Base-by-base conservation (phyloP, 352 stramenopile species). In the Globisporangium iwayamae region DNA sequence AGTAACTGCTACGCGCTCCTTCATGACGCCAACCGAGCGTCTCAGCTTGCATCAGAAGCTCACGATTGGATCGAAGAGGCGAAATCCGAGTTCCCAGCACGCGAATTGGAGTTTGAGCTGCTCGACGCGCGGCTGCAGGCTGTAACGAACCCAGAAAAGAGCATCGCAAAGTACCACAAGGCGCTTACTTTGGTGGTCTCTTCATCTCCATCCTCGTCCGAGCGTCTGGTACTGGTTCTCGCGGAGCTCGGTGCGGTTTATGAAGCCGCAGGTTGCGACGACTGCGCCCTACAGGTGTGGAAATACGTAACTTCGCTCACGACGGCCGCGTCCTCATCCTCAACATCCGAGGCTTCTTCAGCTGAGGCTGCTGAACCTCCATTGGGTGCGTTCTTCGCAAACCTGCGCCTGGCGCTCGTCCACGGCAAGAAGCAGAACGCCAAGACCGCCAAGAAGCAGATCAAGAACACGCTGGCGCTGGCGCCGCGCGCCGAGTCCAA, bases 361-460 rank as follows among this genome's bases (percentile, higher is more conserved):
- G 10, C 20, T 13, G 41, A 47, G 20, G 22, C 62, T 7, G 69
- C 80, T 52, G 65, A 69, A 25, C 43, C 43, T 4, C 43, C 43
- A 3, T 8, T 55, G 10, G 46, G 64, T 1, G 51, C 58, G 14
- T 91, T 88, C 66, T 62, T 88, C 14, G 71, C 78, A 10, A 91
- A 89, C 60, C 64, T 93, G 50, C 80, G 81, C 5, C 66, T 91
- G 38, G 81, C 81, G 10, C 34, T 93, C 59, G 69, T 89, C 30
- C 76, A 91, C 38, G 83, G 71, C 25, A 76, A 77, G 62, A 85
- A 80, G 60, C 74, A 83, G 60, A 88, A 92, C 51, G 20, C 71
- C 32, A 92, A 90, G 66, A 64, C 73, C 0, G 81, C 83, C 14
- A 86, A 86, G 45, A 89, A 88, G 60, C 80, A 91, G 53, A 78